Evolutionary conservation across 2,329 filamentous ascomycete species (phyloP).

Genomic region (Trichocomaceae sp.): DNA sequence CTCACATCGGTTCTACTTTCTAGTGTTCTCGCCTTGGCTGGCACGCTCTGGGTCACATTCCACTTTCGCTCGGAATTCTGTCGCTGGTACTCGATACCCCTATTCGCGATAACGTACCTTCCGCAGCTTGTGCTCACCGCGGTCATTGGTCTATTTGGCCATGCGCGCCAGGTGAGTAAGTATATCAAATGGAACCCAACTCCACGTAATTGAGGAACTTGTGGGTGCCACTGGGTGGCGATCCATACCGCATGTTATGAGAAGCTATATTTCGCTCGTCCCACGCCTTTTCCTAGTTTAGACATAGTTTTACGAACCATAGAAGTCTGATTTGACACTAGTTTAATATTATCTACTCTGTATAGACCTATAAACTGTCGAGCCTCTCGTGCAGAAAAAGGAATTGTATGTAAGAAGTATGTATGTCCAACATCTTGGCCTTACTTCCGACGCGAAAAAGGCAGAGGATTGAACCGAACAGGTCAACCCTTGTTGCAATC

Average conservation of each 20-base stretch:
- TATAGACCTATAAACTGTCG: no score
- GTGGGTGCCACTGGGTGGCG: not conserved
- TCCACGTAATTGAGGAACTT: conserved; percentile 14
- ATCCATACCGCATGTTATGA: not conserved
- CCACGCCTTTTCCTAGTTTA: not conserved
- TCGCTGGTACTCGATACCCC: conserved; percentile 33
- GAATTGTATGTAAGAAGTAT: no score
- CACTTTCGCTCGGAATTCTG: conserved; percentile 43
- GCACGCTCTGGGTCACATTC: conserved; percentile 43
- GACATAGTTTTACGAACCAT: not conserved
- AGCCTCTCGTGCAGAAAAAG: no score
- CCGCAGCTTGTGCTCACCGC: conserved; percentile 41
- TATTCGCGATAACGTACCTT: conserved; percentile 40
- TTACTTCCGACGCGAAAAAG: no score
- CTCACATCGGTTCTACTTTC: conserved; percentile 18
- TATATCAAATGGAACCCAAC: conserved; percentile 47
- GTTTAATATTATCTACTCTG: no score
- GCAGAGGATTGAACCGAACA: no score
- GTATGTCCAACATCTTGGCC: no score
- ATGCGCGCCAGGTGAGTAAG: conserved; percentile 41
- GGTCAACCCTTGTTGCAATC: no score
- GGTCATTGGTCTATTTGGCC: conserved; percentile 42
- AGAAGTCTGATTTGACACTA: not conserved
- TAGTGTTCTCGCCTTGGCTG: conserved; percentile 38
- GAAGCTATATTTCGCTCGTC: not conserved